Evolutionary conservation across 306 rosid species (phyloP).

Genomic region (Sphenostylis stenocarpa): DNA sequence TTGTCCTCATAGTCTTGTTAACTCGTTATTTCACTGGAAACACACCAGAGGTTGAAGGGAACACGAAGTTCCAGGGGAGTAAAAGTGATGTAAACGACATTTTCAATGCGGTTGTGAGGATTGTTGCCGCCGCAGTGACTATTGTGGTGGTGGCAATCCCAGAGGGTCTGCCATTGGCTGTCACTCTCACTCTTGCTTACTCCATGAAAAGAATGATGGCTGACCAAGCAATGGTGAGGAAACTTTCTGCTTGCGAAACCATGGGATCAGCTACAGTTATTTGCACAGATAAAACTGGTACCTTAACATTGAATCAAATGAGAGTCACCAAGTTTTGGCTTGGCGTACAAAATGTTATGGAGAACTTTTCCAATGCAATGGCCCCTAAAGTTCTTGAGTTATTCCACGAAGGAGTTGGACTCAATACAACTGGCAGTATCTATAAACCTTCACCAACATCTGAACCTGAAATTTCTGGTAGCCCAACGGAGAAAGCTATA

Average conservation of each 20-base stretch:
- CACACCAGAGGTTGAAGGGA: slow-evolving; percentile 50
- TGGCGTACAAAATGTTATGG: slow-evolving; percentile 54
- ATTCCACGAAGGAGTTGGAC: slow-evolving; percentile 69
- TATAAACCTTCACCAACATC: slow-evolving; percentile 46
- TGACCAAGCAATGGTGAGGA: slow-evolving; percentile 92
- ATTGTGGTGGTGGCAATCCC: slow-evolving; percentile 96
- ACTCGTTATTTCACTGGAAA: slow-evolving; percentile 78
- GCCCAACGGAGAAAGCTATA: slow-evolving; percentile 85
- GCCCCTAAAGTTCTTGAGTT: slow-evolving; percentile 46
- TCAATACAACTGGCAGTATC: slow-evolving; percentile 73
- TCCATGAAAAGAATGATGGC: slow-evolving; percentile 97
- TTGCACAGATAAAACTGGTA: slow-evolving; percentile 87
- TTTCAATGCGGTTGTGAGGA: slow-evolving; percentile 53
- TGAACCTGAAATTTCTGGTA: slow-evolving; percentile 75
- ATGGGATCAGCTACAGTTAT: slow-evolving; percentile 96
- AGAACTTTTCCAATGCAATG: slow-evolving; percentile 38
- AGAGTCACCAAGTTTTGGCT: slow-evolving; percentile 71
- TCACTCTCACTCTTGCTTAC: slow-evolving; percentile 82
- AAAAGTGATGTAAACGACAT: slow-evolving; percentile 40
- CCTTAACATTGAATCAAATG: slow-evolving; percentile 78
- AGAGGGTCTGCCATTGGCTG: slow-evolving; percentile 88
- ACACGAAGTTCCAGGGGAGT: slow-evolving; percentile 47
- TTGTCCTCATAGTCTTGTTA: slow-evolving; percentile 72
- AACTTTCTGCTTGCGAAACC: slow-evolving; percentile 84
- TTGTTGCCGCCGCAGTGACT: slow-evolving; percentile 76